Conservation (phyloP, 345 rosid species). For the Linum trigynum region DNA sequence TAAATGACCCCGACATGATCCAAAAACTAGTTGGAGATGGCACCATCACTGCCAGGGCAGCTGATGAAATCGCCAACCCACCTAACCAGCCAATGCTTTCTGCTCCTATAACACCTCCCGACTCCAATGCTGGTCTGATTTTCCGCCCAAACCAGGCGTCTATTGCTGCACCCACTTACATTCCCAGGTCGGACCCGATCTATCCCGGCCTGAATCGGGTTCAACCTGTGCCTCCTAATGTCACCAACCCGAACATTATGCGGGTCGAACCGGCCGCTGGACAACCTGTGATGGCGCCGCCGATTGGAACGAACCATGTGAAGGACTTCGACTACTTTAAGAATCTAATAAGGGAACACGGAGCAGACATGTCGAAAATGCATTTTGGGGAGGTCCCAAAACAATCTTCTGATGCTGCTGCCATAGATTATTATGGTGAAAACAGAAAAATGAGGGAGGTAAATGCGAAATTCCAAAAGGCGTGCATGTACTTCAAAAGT, state of each 20-base stretch:
- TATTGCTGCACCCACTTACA: conserved; percentile 18
- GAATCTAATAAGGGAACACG: conserved; percentile 62
- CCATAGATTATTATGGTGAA: background rate
- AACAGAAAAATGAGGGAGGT: conserved; percentile 20
- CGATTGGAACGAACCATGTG: conserved; percentile 14
- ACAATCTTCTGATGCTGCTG: background rate
- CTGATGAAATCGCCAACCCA: no score
- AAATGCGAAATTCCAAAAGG: conserved; percentile 28
- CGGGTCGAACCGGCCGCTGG: conserved; percentile 12
- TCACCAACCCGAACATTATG: conserved; percentile 14
- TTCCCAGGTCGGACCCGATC: background rate
- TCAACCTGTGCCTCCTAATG: background rate
- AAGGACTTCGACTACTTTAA: conserved; percentile 44
- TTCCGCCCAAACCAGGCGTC: conserved; percentile 9
- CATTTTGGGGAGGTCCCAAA: conserved; percentile 1
- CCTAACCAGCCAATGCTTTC: background rate
- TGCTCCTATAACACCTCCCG: background rate
- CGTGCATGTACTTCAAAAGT: conserved; percentile 34
- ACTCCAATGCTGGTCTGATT: conserved; percentile 10
- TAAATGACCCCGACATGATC: conserved; percentile 40
- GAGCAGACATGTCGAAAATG: conserved; percentile 28
- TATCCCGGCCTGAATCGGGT: conserved; percentile 5
- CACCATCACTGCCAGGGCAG: background rate
- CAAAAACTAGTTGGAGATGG: conserved; percentile 24
- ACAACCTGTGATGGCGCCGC: conserved; percentile 4